Evolutionary conservation across 2,329 filamentous ascomycete species (phyloP).

Genomic region (Emericellopsis atlantica): DNA sequence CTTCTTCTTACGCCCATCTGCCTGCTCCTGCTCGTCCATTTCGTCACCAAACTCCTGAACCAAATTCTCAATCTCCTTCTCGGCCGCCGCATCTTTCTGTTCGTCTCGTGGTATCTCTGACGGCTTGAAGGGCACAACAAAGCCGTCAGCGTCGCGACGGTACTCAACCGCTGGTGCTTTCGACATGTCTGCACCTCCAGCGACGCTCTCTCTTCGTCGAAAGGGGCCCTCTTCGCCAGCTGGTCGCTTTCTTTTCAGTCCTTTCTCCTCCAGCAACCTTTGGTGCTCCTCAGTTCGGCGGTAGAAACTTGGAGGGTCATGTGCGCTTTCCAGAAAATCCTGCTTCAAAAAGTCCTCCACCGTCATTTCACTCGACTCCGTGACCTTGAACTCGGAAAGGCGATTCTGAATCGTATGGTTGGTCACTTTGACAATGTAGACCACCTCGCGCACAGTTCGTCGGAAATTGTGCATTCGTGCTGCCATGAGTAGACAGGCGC

Average conservation of each 20-base stretch:
- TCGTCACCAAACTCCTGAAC: conserved; percentile 31
- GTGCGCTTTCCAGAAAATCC: conserved; percentile 58
- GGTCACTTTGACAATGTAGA: conserved; percentile 96
- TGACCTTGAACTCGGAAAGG: conserved; percentile 81
- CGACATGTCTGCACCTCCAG: conserved; percentile 1
- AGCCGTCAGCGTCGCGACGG: conserved; percentile 53
- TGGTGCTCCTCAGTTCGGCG: conserved; percentile 48
- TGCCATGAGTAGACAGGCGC: conserved; percentile 86
- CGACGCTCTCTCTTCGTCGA: not conserved
- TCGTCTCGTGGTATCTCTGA: conserved; percentile 21
- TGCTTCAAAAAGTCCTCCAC: conserved; percentile 73
- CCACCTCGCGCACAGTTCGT: conserved; percentile 81
- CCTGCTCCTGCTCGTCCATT: conserved; percentile 12
- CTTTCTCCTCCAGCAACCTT: conserved; percentile 31
- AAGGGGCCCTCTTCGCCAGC: not conserved
- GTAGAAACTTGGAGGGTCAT: conserved; percentile 78
- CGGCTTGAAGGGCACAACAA: conserved; percentile 46
- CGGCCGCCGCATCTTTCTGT: conserved; percentile 5
- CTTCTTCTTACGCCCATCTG: conserved; percentile 12
- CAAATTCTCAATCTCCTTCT: conserved; percentile 23
- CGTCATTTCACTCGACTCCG: conserved; percentile 71
- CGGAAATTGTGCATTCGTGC: conserved; percentile 98
- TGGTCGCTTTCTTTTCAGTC: conserved; percentile 11
- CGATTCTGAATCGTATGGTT: conserved; percentile 88
- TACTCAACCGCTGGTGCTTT: conserved; percentile 18